Conservation (phyloP, 2,329 filamentous ascomycete genomes). For the Annulohypoxylon truncatum region DNA sequence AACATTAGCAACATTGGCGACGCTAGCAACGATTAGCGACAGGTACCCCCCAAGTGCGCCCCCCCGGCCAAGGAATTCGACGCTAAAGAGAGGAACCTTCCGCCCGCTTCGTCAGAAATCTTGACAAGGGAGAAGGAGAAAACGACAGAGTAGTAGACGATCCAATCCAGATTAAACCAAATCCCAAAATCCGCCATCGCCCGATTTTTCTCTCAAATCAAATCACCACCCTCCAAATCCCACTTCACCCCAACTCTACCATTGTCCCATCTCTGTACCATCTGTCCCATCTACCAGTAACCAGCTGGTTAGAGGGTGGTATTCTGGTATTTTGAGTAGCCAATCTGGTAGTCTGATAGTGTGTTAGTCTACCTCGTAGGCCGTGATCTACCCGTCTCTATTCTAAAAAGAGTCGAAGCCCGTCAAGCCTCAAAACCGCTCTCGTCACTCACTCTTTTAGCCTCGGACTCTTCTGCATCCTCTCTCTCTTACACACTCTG, state of each 20-base stretch:
- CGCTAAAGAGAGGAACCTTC: constrained; percentile 39
- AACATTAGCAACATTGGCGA: neutral
- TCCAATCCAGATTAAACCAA: constrained; percentile 32
- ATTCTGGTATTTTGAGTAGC: too few species aligned
- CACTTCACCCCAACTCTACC: neutral
- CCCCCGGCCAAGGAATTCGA: constrained; percentile 21
- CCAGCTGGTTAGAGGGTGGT: constrained; percentile 19
- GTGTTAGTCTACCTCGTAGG: neutral
- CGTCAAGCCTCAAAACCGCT: constrained; percentile 36
- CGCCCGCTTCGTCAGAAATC: constrained; percentile 39
- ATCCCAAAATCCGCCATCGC: constrained; percentile 33
- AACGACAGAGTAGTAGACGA: constrained; percentile 1
- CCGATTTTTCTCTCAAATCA: constrained; percentile 28
- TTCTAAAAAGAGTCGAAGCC: constrained; percentile 35
- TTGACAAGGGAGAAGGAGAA: constrained; percentile 1
- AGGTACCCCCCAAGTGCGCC: neutral
- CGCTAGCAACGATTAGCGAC: constrained; percentile 4
- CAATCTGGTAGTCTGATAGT: neutral
- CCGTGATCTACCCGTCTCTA: constrained; percentile 32
- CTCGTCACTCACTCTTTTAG: constrained; percentile 16
- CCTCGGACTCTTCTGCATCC: neutral
- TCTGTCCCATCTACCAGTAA: neutral
- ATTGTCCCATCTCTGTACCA: neutral
- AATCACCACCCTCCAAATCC: constrained; percentile 14
- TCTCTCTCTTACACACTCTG: constrained; percentile 3